phyloP scores from a whole-genome alignment of 2,329 filamentous ascomycete genomes.

The Cordyceps farinosa region DNA sequence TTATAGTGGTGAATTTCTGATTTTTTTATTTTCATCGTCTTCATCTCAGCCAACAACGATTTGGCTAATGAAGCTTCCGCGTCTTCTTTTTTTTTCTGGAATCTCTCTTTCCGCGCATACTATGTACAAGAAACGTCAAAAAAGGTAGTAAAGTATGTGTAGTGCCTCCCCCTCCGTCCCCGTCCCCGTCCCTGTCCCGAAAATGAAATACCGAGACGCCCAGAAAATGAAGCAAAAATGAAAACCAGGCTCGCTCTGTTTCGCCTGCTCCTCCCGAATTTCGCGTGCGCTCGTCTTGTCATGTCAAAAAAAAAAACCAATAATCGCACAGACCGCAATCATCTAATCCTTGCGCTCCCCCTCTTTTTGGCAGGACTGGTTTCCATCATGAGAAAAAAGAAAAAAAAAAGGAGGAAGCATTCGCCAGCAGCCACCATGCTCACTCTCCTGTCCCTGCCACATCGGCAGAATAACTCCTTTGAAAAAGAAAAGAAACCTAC shows the following conservation, averaged over 20 bases:
- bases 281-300: background rate
- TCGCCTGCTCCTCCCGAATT: background rate
- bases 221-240: background rate
- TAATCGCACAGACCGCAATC: background rate
- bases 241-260: background rate
- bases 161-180: no score
- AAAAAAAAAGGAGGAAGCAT: background rate
- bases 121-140: background rate
- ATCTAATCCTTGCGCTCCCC: no score
- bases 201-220: background rate
- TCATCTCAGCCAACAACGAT: background rate
- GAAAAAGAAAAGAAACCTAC: background rate
- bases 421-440: background rate
- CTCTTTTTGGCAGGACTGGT: no score
- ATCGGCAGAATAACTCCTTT: background rate
- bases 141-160: background rate
- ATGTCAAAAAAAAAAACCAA: background rate
- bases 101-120: background rate
- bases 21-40: background rate
- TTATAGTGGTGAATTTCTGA: constrained; percentile 10
- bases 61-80: no score
- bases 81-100: no score
- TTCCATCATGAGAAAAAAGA: no score
- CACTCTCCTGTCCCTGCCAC: background rate
- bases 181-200: background rate